These are phyloP conservation scores for Poa pratensis DNA, from an alignment of 176 grass and related monocot species.

Conservation along the genomic window DNA sequence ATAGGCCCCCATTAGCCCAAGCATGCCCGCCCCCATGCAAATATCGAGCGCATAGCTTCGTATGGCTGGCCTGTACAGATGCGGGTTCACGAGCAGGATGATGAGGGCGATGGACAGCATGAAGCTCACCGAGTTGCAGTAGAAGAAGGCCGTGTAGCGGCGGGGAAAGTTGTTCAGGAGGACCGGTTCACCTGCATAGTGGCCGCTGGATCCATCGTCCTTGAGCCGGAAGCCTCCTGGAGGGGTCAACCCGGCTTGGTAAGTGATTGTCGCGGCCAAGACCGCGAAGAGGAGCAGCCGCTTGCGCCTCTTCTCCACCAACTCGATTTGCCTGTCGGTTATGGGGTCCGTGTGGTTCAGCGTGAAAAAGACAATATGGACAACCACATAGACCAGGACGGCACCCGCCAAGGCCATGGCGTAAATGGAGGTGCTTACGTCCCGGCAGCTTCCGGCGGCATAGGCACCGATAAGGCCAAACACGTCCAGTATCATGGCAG, in stretches of 20 bases:
- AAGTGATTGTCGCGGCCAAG: constrained; percentile 40
- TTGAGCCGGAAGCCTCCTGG: constrained; percentile 29
- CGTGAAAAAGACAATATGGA: too few relatives aligned
- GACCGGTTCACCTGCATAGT: not conserved
- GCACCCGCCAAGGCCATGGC: not conserved
- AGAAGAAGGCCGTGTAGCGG: constrained; percentile 48
- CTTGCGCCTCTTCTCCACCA: constrained; percentile 37
- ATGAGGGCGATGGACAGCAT: constrained; percentile 43
- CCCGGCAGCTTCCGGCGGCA: constrained; percentile 28
- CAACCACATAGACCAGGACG: constrained; percentile 18
- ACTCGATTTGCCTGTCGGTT: not conserved
- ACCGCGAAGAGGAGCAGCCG: constrained; percentile 41
- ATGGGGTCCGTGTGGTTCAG: too few relatives aligned
- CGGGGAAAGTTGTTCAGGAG: constrained; percentile 9
- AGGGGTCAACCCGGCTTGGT: constrained; percentile 52
- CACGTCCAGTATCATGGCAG: constrained; percentile 41
- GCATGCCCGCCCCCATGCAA: too few relatives aligned
- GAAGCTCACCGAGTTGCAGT: constrained; percentile 48
- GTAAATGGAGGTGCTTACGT: not conserved
- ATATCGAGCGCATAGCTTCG: too few relatives aligned
- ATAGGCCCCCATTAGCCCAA: too few relatives aligned
- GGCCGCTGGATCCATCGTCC: not conserved
- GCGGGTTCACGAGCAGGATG: constrained; percentile 35
- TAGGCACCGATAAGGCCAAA: constrained; percentile 54
- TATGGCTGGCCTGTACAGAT: constrained; percentile 16